Conservation (phyloP, 2,329 filamentous ascomycete genomes). For the Aspergillus sp. region DNA sequence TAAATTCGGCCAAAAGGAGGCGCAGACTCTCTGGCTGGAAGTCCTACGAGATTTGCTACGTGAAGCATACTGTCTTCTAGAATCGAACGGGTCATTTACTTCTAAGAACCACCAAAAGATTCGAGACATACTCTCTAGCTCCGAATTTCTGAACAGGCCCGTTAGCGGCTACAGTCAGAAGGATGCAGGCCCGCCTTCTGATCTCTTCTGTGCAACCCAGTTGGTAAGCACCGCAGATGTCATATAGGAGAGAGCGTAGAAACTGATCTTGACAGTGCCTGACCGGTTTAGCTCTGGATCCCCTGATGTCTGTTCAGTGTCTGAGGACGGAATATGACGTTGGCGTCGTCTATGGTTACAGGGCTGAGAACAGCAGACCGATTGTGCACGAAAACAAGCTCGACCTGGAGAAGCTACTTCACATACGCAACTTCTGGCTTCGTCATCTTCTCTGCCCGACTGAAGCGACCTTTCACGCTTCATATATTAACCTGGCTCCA, state of each 20-base stretch:
- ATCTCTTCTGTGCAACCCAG: conserved; percentile 33
- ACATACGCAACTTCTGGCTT: conserved; percentile 48
- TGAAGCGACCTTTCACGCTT: conserved; percentile 30
- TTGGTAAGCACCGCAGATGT: conserved; percentile 24
- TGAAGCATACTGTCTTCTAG: conserved; percentile 21
- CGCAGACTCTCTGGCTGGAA: conserved; percentile 34
- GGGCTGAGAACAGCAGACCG: neutral
- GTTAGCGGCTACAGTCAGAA: conserved; percentile 18
- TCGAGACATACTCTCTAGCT: conserved; percentile 17
- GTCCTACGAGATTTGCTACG: conserved; percentile 34
- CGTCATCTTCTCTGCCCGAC: conserved; percentile 37
- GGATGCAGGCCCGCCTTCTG: conserved; percentile 17
- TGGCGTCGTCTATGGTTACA: conserved; percentile 30
- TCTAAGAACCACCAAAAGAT: conserved; percentile 30
- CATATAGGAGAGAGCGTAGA: neutral
- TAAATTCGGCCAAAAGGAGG: conserved; percentile 24
- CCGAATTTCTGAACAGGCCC: conserved; percentile 30
- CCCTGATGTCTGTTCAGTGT: conserved; percentile 25
- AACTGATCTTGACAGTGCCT: conserved; percentile 26
- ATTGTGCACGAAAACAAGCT: conserved; percentile 25
- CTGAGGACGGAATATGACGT: conserved; percentile 37
- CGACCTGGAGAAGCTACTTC: conserved; percentile 36
- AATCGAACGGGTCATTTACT: neutral
- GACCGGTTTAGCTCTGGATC: conserved; percentile 38
- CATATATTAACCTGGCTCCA: conserved; percentile 24